Conservation (phyloP, 306 rosid genomes). For the Pachyrhizus erosus region DNA sequence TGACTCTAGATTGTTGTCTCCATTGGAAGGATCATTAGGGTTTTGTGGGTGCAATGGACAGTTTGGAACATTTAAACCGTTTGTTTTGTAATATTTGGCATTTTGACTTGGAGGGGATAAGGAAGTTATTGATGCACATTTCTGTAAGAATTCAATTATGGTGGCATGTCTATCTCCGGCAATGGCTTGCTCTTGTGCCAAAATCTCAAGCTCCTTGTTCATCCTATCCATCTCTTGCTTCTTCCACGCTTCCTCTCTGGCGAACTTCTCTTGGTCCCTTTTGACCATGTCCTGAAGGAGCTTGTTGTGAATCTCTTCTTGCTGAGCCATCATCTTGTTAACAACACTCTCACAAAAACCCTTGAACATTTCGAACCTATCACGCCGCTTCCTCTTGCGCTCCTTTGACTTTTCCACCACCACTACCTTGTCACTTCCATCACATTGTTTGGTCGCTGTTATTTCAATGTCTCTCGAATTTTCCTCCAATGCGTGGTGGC, state of each 20-base stretch:
- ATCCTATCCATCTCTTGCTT: slow-evolving; percentile 72
- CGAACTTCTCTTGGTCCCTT: slow-evolving; percentile 74
- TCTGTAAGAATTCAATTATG: slow-evolving; percentile 70
- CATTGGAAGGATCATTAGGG: slow-evolving; percentile 43
- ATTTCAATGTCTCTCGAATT: slow-evolving; percentile 27
- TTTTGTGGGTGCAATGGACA: slow-evolving; percentile 31
- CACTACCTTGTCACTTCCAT: slow-evolving; percentile 10
- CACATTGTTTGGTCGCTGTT: background rate
- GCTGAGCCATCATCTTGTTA: slow-evolving; percentile 76
- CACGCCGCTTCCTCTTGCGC: slow-evolving; percentile 52
- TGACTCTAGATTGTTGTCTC: background rate
- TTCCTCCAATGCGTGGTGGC: slow-evolving; percentile 15
- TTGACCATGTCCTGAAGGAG: slow-evolving; percentile 73
- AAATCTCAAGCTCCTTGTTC: slow-evolving; percentile 75
- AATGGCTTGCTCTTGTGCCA: slow-evolving; percentile 72
- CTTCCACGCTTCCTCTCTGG: slow-evolving; percentile 82
- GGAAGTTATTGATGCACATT: slow-evolving; percentile 39
- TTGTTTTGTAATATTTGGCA: background rate
- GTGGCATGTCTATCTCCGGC: slow-evolving; percentile 72
- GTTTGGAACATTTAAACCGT: slow-evolving; percentile 21
- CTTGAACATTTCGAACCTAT: slow-evolving; percentile 67
- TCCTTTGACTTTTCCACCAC: slow-evolving; percentile 29
- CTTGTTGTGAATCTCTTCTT: slow-evolving; percentile 77
- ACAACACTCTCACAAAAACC: slow-evolving; percentile 72
- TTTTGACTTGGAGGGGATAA: background rate